Evolutionary conservation across 2,329 filamentous ascomycete genomes (phyloP).

Genomic region (Venturia aucupariae): DNA sequence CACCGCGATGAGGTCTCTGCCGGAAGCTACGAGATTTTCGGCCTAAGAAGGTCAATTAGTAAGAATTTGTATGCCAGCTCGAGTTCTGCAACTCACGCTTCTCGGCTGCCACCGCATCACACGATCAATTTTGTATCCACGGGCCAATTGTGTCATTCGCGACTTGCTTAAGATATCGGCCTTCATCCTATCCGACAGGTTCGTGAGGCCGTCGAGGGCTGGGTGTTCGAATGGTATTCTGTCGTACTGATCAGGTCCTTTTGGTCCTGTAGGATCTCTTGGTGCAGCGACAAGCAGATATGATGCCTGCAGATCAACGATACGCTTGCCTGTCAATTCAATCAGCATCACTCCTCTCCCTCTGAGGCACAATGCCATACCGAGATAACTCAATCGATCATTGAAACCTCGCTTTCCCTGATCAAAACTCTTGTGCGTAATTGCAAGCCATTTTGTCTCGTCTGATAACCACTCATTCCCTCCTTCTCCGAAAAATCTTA

Average conservation of each 20-base stretch:
- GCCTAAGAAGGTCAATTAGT: slow-evolving; percentile 35
- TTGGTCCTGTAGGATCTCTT: slow-evolving; percentile 18
- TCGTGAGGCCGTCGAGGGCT: slow-evolving; percentile 62
- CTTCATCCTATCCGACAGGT: slow-evolving; percentile 55
- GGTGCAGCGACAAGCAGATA: slow-evolving; percentile 48
- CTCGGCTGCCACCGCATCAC: slow-evolving; percentile 85
- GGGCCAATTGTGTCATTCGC: slow-evolving; percentile 59
- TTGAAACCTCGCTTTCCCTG: slow-evolving; percentile 92
- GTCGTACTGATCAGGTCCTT: slow-evolving; percentile 30
- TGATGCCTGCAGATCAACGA: slow-evolving; percentile 55
- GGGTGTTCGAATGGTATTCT: slow-evolving; percentile 61
- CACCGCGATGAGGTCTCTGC: slow-evolving; percentile 63
- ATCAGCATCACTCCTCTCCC: slow-evolving; percentile 18
- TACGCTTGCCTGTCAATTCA: slow-evolving; percentile 45
- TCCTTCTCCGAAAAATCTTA: slow-evolving; percentile 61
- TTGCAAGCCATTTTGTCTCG: slow-evolving; percentile 90
- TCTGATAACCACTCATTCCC: slow-evolving; percentile 70
- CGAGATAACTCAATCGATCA: slow-evolving; percentile 80
- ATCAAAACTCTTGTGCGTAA: slow-evolving; percentile 98
- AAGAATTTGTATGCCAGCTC: slow-evolving; percentile 12
- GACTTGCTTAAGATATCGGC: slow-evolving; percentile 52
- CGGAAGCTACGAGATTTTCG: slow-evolving; percentile 61
- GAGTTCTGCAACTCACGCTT: slow-evolving; percentile 47
- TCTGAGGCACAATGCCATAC: slow-evolving; percentile 40
- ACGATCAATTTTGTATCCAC: slow-evolving; percentile 58